These are phyloP conservation scores for Cucumis sativus DNA, from an alignment of 306 rosid species.

Conservation along the genomic window Cucumber_9930_V3 NC_026657.2:14284001-14284500, in stretches of 20 bases:
- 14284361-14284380: constrained; percentile 9
- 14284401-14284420: constrained; percentile 80
- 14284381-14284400: constrained; percentile 73
- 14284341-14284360: constrained; percentile 8
- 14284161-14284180: constrained; percentile 88
- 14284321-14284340: not conserved
- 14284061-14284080: constrained; percentile 50
- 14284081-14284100: constrained; percentile 82
- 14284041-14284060: not conserved
- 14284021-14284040: not conserved
- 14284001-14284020: not conserved
- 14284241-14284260: constrained; percentile 75
- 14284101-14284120: constrained; percentile 93
- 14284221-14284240: constrained; percentile 98
- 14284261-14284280: constrained; percentile 82
- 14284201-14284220: constrained; percentile 90
- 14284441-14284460: constrained; percentile 64
- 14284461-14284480: constrained; percentile 21
- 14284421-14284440: constrained; percentile 89
- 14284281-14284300: constrained; percentile 11
- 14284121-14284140: constrained; percentile 70
- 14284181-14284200: constrained; percentile 79
- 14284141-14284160: constrained; percentile 81
- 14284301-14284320: not conserved
- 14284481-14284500: not conserved